Evolutionary conservation across 2,329 filamentous ascomycete genomes (phyloP).

Genomic region (Pseudogymnoascus sp.): DNA sequence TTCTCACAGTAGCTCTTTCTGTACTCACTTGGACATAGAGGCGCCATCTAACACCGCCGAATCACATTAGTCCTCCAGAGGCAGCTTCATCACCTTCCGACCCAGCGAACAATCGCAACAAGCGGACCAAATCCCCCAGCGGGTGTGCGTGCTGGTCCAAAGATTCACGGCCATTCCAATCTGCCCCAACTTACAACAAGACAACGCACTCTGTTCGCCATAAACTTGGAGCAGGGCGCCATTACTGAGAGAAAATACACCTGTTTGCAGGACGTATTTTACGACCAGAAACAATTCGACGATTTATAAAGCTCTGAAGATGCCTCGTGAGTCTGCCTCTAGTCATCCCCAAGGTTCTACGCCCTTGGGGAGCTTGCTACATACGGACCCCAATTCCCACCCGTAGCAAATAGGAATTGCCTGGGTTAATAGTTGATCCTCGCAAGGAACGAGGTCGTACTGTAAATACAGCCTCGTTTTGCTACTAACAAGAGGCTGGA

Average conservation of each 20-base stretch:
- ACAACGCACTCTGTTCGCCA: background rate
- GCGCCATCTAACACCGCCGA: background rate
- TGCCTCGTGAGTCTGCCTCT: background rate
- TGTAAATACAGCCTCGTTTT: background rate
- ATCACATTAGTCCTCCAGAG: background rate
- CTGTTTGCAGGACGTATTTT: slow-evolving; percentile 1
- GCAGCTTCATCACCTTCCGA: background rate
- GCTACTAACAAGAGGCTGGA: background rate
- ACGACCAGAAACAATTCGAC: background rate
- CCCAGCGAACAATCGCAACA: background rate
- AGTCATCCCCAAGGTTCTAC: background rate
- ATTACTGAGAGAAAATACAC: background rate
- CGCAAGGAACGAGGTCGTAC: background rate
- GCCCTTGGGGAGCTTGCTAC: background rate
- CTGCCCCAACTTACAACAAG: background rate
- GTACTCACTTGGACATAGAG: background rate
- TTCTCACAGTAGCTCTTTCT: slow-evolving; percentile 5
- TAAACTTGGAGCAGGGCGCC: background rate
- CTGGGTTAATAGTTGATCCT: background rate
- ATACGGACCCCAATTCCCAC: background rate
- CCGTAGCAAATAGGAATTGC: background rate
- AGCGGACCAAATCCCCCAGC: background rate
- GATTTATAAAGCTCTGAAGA: background rate
- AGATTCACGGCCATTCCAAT: background rate
- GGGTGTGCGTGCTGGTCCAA: background rate